Conservation (phyloP, 2,329 filamentous ascomycete genomes). For the Fusarium torulosum region DNA sequence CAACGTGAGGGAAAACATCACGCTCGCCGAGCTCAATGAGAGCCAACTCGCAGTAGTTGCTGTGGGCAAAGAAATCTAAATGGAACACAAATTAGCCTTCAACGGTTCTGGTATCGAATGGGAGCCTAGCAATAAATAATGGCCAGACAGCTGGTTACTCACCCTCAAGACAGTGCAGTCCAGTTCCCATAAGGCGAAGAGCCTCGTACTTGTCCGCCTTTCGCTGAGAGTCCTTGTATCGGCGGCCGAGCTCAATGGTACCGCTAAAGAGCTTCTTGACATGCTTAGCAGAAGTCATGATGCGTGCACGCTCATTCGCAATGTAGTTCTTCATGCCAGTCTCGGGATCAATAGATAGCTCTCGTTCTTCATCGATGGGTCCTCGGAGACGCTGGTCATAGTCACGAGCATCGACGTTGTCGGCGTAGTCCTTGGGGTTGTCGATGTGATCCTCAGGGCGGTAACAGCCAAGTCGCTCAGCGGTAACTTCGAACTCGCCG, state of each 20-base stretch:
- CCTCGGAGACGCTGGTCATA: conserved; percentile 86
- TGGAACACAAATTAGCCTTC: conserved; percentile 19
- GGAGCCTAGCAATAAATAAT: neutral
- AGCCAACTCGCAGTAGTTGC: conserved; percentile 90
- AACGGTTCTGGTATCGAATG: neutral
- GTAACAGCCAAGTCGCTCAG: conserved; percentile 85
- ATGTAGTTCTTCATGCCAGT: conserved; percentile 95
- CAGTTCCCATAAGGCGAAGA: conserved; percentile 86
- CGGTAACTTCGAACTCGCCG: conserved; percentile 85
- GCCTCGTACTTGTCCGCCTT: conserved; percentile 87
- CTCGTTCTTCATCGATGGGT: conserved; percentile 81
- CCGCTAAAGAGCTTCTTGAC: conserved; percentile 78
- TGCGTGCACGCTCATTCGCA: conserved; percentile 81
- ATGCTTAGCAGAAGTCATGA: conserved; percentile 84
- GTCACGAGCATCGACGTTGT: conserved; percentile 85
- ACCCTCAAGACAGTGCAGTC: conserved; percentile 88
- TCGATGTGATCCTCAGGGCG: conserved; percentile 81
- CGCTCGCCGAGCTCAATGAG: conserved; percentile 87
- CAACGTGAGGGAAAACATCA: conserved; percentile 89
- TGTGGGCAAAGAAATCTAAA: conserved; percentile 88
- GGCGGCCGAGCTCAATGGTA: conserved; percentile 83
- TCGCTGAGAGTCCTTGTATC: conserved; percentile 70
- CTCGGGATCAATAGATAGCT: conserved; percentile 81
- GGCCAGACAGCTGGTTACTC: conserved; percentile 32
- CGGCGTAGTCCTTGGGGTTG: conserved; percentile 89